Evolutionary conservation across 768 basidiomycete genomes (phyloP).

Genomic region (Rhodotorula taiwanensis): DNA sequence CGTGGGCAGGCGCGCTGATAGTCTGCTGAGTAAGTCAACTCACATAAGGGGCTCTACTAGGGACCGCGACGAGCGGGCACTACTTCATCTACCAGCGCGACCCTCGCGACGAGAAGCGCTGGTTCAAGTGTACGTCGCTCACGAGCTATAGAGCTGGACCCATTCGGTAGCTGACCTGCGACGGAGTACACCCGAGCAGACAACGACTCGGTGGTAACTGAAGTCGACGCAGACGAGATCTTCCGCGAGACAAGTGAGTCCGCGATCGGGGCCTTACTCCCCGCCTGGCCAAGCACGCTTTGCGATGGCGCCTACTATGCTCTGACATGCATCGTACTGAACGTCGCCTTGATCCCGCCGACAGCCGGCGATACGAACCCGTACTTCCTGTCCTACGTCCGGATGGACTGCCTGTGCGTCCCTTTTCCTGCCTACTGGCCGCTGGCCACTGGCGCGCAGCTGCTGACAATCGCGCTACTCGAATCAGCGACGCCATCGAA

Average conservation of each 20-base stretch:
- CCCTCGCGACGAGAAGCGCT: slow-evolving; percentile 46
- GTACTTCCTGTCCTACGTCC: slow-evolving; percentile 47
- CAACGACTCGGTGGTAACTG: slow-evolving; percentile 80
- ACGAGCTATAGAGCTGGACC: no score
- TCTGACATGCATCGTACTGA: no score
- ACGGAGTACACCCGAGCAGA: slow-evolving; percentile 47
- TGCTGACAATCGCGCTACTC: no score
- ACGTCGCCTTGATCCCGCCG: not conserved
- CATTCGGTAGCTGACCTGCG: not conserved
- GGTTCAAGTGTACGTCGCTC: slow-evolving; percentile 62
- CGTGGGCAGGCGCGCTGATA: slow-evolving; percentile 51
- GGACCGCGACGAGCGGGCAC: slow-evolving; percentile 55
- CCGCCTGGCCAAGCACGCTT: no score
- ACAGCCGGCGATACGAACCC: slow-evolving; percentile 39
- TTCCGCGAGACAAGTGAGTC: slow-evolving; percentile 64
- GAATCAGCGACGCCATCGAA: slow-evolving; percentile 21
- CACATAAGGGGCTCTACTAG: no score
- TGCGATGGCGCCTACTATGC: no score
- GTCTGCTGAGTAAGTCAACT: no score
- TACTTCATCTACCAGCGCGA: slow-evolving; percentile 87
- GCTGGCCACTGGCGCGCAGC: no score
- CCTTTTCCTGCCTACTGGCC: no score
- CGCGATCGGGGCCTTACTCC: slow-evolving; percentile 23
- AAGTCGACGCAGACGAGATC: slow-evolving; percentile 72
- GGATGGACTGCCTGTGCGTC: slow-evolving; percentile 38